A percentile compares a stretch with the other conserved stretches of the same genome.
Conservation (phyloP, 169 alveolate species). For the Cytauxzoon felis region DNA sequence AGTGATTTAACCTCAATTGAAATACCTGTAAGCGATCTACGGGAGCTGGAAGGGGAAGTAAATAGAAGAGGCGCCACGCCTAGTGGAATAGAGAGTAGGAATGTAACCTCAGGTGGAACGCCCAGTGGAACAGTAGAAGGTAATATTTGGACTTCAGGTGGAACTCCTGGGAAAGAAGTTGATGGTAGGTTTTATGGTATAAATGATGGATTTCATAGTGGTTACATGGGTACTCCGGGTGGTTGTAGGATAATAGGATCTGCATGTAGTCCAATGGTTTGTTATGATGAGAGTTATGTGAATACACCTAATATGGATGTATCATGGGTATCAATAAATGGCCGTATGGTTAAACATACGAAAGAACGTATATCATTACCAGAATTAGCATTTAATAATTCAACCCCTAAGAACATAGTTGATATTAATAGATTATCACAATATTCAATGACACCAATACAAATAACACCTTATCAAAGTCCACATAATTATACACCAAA, state of each 20-base stretch:
- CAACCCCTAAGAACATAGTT: background rate
- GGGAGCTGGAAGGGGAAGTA: too few species aligned
- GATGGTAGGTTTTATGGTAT: background rate
- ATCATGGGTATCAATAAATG: conserved; percentile 7
- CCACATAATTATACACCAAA: background rate
- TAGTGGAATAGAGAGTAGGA: too few species aligned
- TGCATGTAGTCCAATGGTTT: background rate
- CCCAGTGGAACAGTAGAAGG: too few species aligned
- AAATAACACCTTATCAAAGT: background rate
- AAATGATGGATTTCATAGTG: background rate
- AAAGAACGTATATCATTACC: conserved; percentile 3
- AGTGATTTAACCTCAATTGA: too few species aligned
- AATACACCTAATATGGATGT: background rate
- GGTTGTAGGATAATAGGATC: background rate
- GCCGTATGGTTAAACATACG: conserved; percentile 4
- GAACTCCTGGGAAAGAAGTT: background rate
- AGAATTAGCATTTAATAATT: background rate
- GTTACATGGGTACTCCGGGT: background rate
- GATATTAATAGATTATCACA: background rate
- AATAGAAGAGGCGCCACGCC: too few species aligned
- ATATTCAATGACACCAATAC: background rate
- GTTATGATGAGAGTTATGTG: background rate
- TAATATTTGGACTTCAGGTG: too few species aligned
- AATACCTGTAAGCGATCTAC: too few species aligned
- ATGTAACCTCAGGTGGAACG: too few species aligned